Evolutionary conservation across 1,284 basidiomycete genomes (phyloP).

Genomic region (Cutaneotrichosporon mucoides): DNA sequence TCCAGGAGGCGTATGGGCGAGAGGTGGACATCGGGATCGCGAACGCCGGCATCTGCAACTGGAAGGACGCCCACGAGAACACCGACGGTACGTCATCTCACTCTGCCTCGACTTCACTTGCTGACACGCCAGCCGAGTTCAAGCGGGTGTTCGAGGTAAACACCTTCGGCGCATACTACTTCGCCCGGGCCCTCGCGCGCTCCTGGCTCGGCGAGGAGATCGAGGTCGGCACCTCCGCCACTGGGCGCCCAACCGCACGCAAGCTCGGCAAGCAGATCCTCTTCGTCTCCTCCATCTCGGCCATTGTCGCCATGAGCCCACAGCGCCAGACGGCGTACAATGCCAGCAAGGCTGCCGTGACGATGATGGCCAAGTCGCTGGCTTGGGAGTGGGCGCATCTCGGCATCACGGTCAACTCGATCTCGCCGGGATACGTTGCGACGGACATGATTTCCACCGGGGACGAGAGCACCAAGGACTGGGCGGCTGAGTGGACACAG

Average conservation of each 20-base stretch:
- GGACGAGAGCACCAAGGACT: conserved; percentile 23
- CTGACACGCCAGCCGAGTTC: conserved; percentile 24
- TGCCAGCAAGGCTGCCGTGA: conserved; percentile 44
- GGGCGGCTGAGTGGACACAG: conserved; percentile 35
- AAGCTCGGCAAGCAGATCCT: conserved; percentile 44
- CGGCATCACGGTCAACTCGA: conserved; percentile 44
- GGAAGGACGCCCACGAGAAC: conserved; percentile 41
- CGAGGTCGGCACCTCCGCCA: conserved; percentile 3
- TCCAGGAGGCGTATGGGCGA: conserved; percentile 1
- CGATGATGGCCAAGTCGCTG: conserved; percentile 43
- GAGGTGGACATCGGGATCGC: conserved; percentile 15
- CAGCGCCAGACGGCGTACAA: conserved; percentile 48
- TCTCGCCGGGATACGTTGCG: conserved; percentile 48
- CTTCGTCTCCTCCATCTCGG: conserved; percentile 48
- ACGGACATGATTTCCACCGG: conserved; percentile 49
- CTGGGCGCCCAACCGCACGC: not conserved
- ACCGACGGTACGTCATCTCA: conserved; percentile 26
- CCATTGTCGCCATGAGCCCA: conserved; percentile 45
- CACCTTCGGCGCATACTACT: conserved; percentile 41
- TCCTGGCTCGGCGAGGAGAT: conserved; percentile 37
- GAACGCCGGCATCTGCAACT: conserved; percentile 45
- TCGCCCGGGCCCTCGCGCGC: conserved; percentile 39
- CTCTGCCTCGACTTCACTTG: no score
- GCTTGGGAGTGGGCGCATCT: conserved; percentile 48
- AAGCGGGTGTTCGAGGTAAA: conserved; percentile 40